Evolutionary conservation across 2,329 filamentous ascomycete genomes (phyloP), one percentile per base, ranked within the genome.

Genomic region (Claviceps digitariae): DNA sequence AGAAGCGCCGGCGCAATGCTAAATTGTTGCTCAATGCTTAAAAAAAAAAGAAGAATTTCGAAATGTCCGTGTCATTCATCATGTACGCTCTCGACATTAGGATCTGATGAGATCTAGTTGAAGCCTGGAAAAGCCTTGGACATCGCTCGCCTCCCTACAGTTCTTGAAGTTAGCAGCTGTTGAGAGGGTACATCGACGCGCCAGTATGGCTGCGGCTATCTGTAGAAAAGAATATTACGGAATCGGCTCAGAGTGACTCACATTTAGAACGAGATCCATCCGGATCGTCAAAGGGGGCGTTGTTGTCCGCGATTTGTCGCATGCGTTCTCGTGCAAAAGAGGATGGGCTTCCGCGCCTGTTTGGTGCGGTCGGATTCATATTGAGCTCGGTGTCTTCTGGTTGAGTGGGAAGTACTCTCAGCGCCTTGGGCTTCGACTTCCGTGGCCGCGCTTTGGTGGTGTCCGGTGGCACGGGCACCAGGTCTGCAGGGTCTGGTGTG

Each of bases 321-420:
- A 73, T 73, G 20, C 70, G 66, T 56, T 71, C 66, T 48, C 71
- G 65, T 27, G 71, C 69, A 60, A 73, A 70, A 8, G 70, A 72
- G 4, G 71, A 73, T 3, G 71, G 71, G 55, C 70, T 72, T 49
- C 64, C 64, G 29, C 69, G 68, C 23, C 70, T 67, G 36, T 59
- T 60, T 25, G 59, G 57, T 38, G 61, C 59, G 25, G 58, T 55
- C 17, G 62, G 61, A 15, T 56, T 61, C 20, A 62, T 61, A 12
- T 55, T 60, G 38, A 65, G 54, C 49, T 68, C 67, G 6, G 61
- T 55, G 46, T 66, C 59, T 52, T 71, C 68, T 34, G 66, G 68
- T 36, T 70, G 68, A 17, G 68, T 71, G 1, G 68, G 67, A 34
- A 71, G 59, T n/a, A 68, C 56, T 36, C 60, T 64, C 52, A 70